phyloP scores from a whole-genome alignment of 768 basidiomycete species.

The Dacryopinax primogenitus region DNA sequence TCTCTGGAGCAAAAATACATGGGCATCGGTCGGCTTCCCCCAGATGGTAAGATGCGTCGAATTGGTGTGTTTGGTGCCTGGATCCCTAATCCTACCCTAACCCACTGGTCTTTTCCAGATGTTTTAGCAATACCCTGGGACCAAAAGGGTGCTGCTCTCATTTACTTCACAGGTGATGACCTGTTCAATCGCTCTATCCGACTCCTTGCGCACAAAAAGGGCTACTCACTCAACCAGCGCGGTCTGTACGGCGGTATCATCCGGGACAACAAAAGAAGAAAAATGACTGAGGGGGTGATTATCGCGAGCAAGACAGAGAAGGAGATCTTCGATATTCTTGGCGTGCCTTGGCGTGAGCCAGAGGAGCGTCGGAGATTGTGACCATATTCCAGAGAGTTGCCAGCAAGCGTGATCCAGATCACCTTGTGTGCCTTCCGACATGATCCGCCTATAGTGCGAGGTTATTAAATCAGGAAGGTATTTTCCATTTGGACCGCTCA shows the following conservation, averaged over 20 bases:
- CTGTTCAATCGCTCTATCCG: constrained; percentile 92
- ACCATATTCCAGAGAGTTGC: not conserved
- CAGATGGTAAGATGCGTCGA: constrained; percentile 42
- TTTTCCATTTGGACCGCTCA: not conserved
- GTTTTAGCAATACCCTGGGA: constrained; percentile 71
- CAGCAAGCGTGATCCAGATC: not conserved
- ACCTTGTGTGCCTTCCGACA: not conserved
- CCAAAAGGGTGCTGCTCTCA: constrained; percentile 64
- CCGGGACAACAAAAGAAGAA: constrained; percentile 48
- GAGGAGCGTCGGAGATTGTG: constrained; percentile 39
- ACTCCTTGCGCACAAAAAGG: constrained; percentile 64
- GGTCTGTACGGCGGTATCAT: constrained; percentile 64
- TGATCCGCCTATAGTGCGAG: not conserved
- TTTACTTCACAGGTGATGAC: constrained; percentile 94
- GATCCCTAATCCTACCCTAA: not conserved
- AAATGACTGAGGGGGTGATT: constrained; percentile 54
- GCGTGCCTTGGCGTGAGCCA: constrained; percentile 72
- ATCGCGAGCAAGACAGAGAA: constrained; percentile 74
- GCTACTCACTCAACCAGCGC: constrained; percentile 77
- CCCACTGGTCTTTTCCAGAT: constrained; percentile 32
- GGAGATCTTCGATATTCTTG: constrained; percentile 69
- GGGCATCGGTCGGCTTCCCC: constrained; percentile 52
- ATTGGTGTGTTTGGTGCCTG: constrained; percentile 36
- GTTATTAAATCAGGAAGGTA: not conserved
- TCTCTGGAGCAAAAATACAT: constrained; percentile 68